These are phyloP conservation scores for Brassica nigra DNA, from an alignment of 345 rosid genomes.

Conservation along the genomic window DNA sequence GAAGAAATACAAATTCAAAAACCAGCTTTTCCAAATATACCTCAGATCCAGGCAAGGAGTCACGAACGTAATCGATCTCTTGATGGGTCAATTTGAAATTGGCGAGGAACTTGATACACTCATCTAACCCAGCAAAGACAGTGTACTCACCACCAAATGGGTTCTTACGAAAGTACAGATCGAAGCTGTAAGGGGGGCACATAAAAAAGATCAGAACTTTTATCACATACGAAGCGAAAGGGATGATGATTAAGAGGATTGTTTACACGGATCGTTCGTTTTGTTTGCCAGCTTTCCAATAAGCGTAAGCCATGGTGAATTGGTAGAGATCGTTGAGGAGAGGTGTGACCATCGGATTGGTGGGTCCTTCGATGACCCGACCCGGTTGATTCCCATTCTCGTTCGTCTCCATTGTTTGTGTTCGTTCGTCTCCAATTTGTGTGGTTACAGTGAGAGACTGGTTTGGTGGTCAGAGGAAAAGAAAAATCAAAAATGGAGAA, in stretches of 20 bases:
- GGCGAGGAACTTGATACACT: conserved; percentile 85
- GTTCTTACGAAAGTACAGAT: conserved; percentile 89
- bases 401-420: conserved; percentile 36
- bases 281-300: conserved; percentile 95
- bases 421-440: background rate
- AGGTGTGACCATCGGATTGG: conserved; percentile 95
- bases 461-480: background rate
- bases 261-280: conserved; percentile 69
- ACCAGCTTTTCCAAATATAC: conserved; percentile 31
- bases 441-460: background rate
- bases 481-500: background rate
- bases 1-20: background rate
- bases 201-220: background rate
- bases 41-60: conserved; percentile 77
- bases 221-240: background rate
- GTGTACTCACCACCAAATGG: conserved; percentile 97
- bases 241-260: background rate
- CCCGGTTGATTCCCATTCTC: conserved; percentile 36
- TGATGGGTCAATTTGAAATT: conserved; percentile 74
- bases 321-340: conserved; percentile 93
- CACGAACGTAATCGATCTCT: conserved; percentile 71
- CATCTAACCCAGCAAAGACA: conserved; percentile 95
- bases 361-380: conserved; percentile 59
- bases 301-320: conserved; percentile 98
- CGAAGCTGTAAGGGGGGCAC: conserved; percentile 57